Conservation (phyloP, 768 basidiomycete species). For the Mycena sanguinolenta region DNA sequence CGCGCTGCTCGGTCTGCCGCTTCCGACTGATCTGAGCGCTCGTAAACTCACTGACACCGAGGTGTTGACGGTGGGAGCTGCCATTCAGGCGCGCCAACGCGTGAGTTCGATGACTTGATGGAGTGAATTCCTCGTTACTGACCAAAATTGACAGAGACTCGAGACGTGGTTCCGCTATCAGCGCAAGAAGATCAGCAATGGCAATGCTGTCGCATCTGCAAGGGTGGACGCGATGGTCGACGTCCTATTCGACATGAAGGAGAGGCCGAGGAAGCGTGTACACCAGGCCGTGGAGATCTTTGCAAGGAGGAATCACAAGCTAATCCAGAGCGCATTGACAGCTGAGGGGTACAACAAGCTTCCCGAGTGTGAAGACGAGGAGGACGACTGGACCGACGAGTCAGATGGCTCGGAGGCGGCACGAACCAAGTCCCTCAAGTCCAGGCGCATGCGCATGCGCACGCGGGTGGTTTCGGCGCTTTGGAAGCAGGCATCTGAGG, state of each 20-base stretch:
- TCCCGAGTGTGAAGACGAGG: background rate
- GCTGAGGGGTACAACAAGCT: slow-evolving; percentile 2
- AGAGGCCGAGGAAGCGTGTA: background rate
- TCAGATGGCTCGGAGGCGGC: background rate
- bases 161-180: slow-evolving; percentile 13
- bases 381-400: background rate
- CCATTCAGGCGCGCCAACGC: background rate
- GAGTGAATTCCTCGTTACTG: background rate
- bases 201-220: background rate
- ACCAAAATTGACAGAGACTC: background rate
- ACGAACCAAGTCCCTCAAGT: background rate
- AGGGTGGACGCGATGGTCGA: background rate
- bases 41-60: background rate
- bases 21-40: background rate
- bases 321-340: background rate
- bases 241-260: background rate
- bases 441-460: background rate
- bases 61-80: background rate
- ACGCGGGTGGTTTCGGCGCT: background rate
- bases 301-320: background rate
- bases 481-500: background rate
- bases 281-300: slow-evolving; percentile 18
- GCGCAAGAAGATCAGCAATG: background rate
- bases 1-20: background rate
- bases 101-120: no score